Evolutionary conservation across 305 asterid species (phyloP).

Genomic region (Fraxinus sp.): DNA sequence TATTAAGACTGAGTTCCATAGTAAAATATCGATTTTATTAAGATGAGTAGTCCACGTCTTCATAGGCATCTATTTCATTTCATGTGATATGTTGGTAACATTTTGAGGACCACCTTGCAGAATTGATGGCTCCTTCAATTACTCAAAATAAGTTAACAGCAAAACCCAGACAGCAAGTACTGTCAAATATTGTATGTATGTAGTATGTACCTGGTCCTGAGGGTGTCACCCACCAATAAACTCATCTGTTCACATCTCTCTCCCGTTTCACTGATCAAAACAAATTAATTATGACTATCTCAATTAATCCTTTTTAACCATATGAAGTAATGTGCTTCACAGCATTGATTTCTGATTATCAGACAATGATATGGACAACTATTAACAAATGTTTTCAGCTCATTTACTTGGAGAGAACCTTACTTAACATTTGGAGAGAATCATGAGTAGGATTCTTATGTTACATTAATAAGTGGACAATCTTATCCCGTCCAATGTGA

Average conservation of each 20-base stretch:
- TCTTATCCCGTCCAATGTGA: no score
- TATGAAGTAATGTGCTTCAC: neutral
- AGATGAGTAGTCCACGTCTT: neutral
- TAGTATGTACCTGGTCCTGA: constrained; percentile 34
- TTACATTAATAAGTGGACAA: no score
- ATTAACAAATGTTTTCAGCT: neutral
- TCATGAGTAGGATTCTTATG: no score
- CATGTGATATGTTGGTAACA: neutral
- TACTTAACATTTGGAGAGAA: no score
- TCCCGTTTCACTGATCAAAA: constrained; percentile 12
- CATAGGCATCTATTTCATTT: neutral
- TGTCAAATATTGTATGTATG: constrained; percentile 1
- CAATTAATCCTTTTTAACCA: neutral
- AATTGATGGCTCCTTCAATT: constrained; percentile 13
- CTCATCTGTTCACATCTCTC: constrained; percentile 20
- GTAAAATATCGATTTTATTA: no score
- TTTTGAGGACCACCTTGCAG: constrained; percentile 31
- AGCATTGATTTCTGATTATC: neutral
- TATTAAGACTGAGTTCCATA: no score
- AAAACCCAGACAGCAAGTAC: neutral
- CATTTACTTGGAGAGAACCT: no score
- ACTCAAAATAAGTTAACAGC: neutral
- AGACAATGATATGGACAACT: neutral
- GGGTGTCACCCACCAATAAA: constrained; percentile 4
- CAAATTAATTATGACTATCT: neutral